Base-by-base conservation (phyloP, 2,329 filamentous ascomycete species). In the Hypoxylon sp. region DNA sequence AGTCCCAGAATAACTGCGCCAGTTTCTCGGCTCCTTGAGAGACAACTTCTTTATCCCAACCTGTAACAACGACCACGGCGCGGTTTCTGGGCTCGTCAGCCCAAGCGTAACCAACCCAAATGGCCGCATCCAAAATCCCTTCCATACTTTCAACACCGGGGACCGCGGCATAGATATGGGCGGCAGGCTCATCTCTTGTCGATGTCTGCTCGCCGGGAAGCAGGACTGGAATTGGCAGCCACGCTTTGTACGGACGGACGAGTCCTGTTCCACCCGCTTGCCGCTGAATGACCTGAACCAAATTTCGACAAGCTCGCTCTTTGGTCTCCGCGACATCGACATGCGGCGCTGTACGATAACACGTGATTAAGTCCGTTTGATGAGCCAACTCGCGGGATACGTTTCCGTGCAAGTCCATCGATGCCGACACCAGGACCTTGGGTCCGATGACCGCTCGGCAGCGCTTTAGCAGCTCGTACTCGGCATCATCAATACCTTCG, bases 61-160 rank as follows among this genome's bases (percentile, higher is more conserved):
- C 84, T 0, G 83, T 85, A 0, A 82, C 82, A 4, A 85, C 77
- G 2, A 85, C 78, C 1, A 73, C 80, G 0, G 82, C 84, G 6
- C 80, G 77, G 59, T 85, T 84, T 19, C 84, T 77, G 20, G 81
- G 82, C 69, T 84, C 83, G 61, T 86, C 84, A 0, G 84, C 84
- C 84, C 84, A 85, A 0, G 83, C 80, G 65, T 86, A 86, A 1
- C 84, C 84, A 0, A 85, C 83, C 83, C 84, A 86, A 26, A 85
- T 78, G 0, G 82, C 82, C 0, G 83, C 83, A 67, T 86, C 84
- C 11, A 85, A 72, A 1, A 85, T 74, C 0, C 79, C 80, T 0
- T 77, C 67, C 7, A 65, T 61, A 0, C 74, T 74, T 69, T 82
- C 82, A 0, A 84, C 78, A 0, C 68, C 71, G 0, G 82, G 77